Base-by-base conservation (phyloP, 768 basidiomycete species). In the Exsudoporus frostii region DNA sequence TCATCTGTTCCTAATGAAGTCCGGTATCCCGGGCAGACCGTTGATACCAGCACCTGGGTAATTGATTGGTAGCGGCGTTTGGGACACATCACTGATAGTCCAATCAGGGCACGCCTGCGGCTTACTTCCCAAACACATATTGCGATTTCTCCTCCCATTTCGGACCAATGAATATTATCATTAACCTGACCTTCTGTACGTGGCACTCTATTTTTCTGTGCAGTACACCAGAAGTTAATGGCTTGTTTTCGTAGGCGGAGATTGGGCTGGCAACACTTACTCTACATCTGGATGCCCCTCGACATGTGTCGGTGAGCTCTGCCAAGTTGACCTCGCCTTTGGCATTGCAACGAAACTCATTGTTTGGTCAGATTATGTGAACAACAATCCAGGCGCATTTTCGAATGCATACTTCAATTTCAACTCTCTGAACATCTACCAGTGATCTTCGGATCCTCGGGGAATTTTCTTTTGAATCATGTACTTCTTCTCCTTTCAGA, bases 331-430 rank as follows among this genome's bases (percentile, higher is more conserved):
- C 22, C 4, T 27, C 13, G 5, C 7, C 7, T 42, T 25, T 24
- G 2, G 7, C 22, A 41, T n/a, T n/a, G n/a, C n/a, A 50, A 13
- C 6, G 9, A 40, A 17, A 67, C 72, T 53, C 24, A 79, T 78
- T 49, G 6, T 60, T 69, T 78, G 81, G 17, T 55, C 59, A 54
- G 74, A 70, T 19, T 85, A 87, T 59, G 73, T 81, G 51, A 67
- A 71, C n/a, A 65, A 73, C 3, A 45, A 70, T 51, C 73, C 10
- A 14, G 45, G 14, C 1, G 54, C 54, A 22, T 63, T 54, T 45
- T 60, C 50, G 0, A 57, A 62, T 1, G 61, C 64, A 2, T 65
- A 51, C 48, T 65, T 66, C 7, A 54, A 60, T 24, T 64, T 66
- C 54, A 66, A 66, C 19, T 14, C 53, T 39, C 56, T 65, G 15